Base-by-base conservation (phyloP, 1,139 yeast species). In the Saccharomyces hybrid region DNA sequence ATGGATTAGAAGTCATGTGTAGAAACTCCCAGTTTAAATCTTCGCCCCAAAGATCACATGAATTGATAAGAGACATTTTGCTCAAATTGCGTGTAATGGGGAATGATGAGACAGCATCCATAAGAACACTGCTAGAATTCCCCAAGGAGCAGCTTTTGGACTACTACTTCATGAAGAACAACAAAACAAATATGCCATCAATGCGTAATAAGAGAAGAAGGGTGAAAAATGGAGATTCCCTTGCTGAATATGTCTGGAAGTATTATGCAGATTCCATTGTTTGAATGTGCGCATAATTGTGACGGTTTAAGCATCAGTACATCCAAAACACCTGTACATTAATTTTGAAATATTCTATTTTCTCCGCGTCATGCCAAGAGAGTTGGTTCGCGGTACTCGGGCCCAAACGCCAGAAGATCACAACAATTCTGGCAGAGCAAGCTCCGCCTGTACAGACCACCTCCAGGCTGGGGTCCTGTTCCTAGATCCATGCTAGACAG, bases 1-100 rank as follows among this genome's bases (percentile, higher is more conserved):
- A 61, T 23, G 70, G 70, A 1, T 52, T 67, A 13, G 68, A 66
- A 20, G 59, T 62, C 11, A 66, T 67, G 64, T 66, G 61, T 52
- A 57, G 63, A 28, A 65, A 63, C 53, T 57, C 68, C 0, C 64
- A 59, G 16, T 52, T 63, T 31, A 57, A 53, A 6, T 59, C 61
- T 28, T 46, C 61, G 0, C 54, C 58, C 8, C 55, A 52, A 23
- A 54, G 50, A 8, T 56, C 67, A 11, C 69, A 67, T 48, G 50
- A 55, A 20, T 50, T 59, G 23, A 50, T 68, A 25, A 60, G 63
- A 16, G 61, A 62, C n/a, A 32, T 56, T 1, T 50, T 68, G 42
- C 55, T 68, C n/a, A 61, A 57, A 46, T 44, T 67, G n/a, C 55
- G 70, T 46, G 49, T 55, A 25, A 49, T 57, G 7, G 62, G 62